phyloP scores from a whole-genome alignment of 208 protist species.

The Angomonas deanei region DNA sequence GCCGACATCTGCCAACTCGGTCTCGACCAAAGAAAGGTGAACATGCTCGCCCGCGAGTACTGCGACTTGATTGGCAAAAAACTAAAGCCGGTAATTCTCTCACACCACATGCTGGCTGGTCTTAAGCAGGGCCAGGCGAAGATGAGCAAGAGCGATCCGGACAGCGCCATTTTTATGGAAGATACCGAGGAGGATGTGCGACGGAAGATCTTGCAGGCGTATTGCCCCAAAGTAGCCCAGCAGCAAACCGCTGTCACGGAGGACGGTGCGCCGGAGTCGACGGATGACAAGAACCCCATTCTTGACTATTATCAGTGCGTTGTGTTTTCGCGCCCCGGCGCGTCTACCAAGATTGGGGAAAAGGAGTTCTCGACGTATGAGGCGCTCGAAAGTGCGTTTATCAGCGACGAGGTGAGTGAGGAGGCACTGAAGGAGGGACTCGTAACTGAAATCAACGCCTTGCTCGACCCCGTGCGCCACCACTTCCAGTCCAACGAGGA shows the following conservation, averaged over 20 bases:
- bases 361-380: conserved; percentile 66
- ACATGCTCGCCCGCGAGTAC: conserved; percentile 99
- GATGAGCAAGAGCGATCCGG: conserved; percentile 98
- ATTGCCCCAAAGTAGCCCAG: conserved; percentile 87
- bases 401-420: conserved; percentile 58
- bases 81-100: conserved; percentile 97
- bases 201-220: conserved; percentile 94
- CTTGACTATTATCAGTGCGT: conserved; percentile 95
- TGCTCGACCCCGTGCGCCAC: conserved; percentile 93
- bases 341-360: conserved; percentile 35
- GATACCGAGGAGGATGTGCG: conserved; percentile 94
- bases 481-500: conserved; percentile 88
- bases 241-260: conserved; percentile 37
- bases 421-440: conserved; percentile 82
- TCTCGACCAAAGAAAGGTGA: conserved; percentile 99
- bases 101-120: conserved; percentile 97
- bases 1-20: conserved; percentile 99
- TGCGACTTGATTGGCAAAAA: conserved; percentile 89
- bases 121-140: conserved; percentile 96
- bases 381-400: conserved; percentile 75
- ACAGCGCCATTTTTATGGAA: conserved; percentile 99
- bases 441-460: conserved; percentile 77
- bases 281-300: conserved; percentile 92
- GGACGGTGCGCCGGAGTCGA: conserved; percentile 58
- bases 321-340: conserved; percentile 71